Evolutionary conservation across 495 filamentous ascomycete species (phyloP), one percentile per base, ranked within the genome.

Genomic region (Chaetomium fimeti): DNA sequence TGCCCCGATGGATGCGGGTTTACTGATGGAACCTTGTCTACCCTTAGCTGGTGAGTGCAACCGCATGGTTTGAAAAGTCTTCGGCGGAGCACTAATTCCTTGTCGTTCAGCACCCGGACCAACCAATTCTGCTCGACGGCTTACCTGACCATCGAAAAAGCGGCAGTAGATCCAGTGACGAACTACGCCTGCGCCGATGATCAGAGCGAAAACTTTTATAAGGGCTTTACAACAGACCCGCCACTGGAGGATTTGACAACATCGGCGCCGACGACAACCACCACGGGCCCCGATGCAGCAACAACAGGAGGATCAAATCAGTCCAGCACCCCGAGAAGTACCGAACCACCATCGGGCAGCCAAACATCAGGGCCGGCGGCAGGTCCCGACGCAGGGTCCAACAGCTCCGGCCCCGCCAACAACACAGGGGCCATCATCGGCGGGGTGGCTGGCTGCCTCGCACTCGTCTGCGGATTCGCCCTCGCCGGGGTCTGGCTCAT

Each of bases 401-500:
- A 32, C 57, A 13, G 24, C 18, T 45, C 5, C 1, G 20, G n/a
- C 29, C 4, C 40, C 43, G 16, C 24, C 52, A 48, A 63, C 43
- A 57, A 57, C 43, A 40, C n/a, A 2, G 55, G 29, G 15, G 55
- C 56, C 36, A 60, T 64, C 27, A 32, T 60, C 6, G 62, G 62
- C 24, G 62, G 55, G 24, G 55, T 52, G 7, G 47, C 58, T 22
- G 55, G 62, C 13, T 59, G 32, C 20, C 1, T 64, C 6, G 55
- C 62, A 0, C 55, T 64, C 36, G 29, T 64, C 45, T 64, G 62
- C 29, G 18, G 40, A 12, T 64, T 52, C 27, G 54, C 27, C 27
- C 25, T 64, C 56, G 62, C 54, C 6, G 32, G 15, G 0, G 20
- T 63, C 18, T 63, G 32, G 53, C 53, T 59, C 16, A 3, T 47